Evolutionary conservation across 306 rosid genomes (phyloP).

Genomic region (Morella rubra): DNA sequence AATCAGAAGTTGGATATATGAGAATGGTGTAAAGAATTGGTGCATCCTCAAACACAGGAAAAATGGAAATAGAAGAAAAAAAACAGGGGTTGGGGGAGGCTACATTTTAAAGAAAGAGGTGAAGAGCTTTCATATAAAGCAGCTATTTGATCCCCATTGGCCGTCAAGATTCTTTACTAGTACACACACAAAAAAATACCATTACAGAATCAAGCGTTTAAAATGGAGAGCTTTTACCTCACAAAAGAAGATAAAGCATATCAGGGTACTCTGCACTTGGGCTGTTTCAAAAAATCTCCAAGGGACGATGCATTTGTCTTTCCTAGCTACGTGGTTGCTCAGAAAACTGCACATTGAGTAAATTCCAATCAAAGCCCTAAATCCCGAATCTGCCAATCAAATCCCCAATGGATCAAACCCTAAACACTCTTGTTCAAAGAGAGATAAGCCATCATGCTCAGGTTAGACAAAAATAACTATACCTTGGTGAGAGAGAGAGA

Average conservation of each 20-base stretch:
- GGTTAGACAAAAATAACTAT: too few species aligned
- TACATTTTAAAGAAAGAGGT: neutral
- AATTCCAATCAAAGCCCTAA: too few species aligned
- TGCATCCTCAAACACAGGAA: neutral
- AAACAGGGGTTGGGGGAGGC: neutral
- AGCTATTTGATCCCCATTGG: neutral
- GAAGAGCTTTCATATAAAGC: neutral
- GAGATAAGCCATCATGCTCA: too few species aligned
- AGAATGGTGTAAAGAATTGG: neutral
- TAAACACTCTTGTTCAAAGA: too few species aligned
- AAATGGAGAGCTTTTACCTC: neutral
- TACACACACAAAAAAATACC: neutral
- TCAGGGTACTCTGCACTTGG: neutral
- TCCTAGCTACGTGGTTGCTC: too few species aligned
- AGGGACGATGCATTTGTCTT: too few species aligned
- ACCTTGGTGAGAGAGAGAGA: too few species aligned
- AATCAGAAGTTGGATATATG: neutral
- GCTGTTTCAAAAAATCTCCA: neutral
- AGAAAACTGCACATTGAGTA: too few species aligned
- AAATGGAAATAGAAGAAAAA: neutral
- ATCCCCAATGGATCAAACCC: too few species aligned
- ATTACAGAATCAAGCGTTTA: conserved; percentile 1
- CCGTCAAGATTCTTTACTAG: neutral
- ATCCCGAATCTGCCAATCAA: too few species aligned
- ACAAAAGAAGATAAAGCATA: neutral